phyloP scores from a whole-genome alignment of 805 yeast genomes.

The Candida silvicultrix region DNA sequence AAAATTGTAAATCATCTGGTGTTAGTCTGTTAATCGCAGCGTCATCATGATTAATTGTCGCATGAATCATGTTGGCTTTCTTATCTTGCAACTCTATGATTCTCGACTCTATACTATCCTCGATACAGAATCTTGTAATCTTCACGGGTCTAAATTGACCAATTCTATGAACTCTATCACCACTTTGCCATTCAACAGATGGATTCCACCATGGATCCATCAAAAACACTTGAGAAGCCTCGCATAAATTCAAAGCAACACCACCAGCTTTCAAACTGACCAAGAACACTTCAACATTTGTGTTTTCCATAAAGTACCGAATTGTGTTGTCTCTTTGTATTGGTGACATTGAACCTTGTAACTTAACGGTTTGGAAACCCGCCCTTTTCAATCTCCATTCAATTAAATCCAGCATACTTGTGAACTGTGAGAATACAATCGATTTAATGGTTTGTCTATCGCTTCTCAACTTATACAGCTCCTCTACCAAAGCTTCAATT shows the following conservation, averaged over 20 bases:
- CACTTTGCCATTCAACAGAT: constrained; percentile 96
- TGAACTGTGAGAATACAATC: constrained; percentile 95
- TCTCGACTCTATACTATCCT: constrained; percentile 94
- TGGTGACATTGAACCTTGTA: constrained; percentile 97
- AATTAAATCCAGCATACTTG: constrained; percentile 91
- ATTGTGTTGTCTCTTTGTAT: constrained; percentile 90
- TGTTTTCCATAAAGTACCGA: constrained; percentile 85
- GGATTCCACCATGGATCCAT: constrained; percentile 99
- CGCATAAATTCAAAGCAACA: constrained; percentile 93
- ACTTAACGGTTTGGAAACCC: constrained; percentile 88
- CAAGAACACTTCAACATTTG: constrained; percentile 86
- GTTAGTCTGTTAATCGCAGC: constrained; percentile 84
- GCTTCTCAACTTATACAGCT: constrained; percentile 77
- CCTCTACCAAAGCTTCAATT: constrained; percentile 94
- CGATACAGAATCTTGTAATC: constrained; percentile 88
- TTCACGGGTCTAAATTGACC: constrained; percentile 94
- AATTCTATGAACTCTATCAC: constrained; percentile 96
- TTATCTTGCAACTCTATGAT: constrained; percentile 95
- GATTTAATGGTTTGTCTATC: constrained; percentile 88
- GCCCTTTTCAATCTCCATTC: constrained; percentile 95
- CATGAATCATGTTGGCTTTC: constrained; percentile 97
- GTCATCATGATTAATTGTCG: constrained; percentile 90
- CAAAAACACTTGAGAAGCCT: constrained; percentile 93
- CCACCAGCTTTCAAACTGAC: constrained; percentile 98
- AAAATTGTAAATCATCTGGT: constrained; percentile 91